Evolutionary conservation across 108 stramenopile species (phyloP).

Genomic region (Chaetoceros tenuissimus): DNA sequence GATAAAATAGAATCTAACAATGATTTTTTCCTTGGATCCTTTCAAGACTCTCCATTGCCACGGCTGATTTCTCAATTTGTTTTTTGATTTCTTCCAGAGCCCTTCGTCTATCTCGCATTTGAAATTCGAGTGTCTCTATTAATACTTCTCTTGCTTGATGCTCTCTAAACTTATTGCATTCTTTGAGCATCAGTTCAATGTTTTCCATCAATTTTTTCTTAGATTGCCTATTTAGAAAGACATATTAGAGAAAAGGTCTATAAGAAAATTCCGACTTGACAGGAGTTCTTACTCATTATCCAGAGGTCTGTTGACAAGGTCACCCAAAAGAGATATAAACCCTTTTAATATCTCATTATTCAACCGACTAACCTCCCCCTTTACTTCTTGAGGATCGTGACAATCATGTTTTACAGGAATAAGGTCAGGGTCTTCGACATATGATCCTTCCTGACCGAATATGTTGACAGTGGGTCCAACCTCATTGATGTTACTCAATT

Average conservation of each 20-base stretch:
- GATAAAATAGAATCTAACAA: no score
- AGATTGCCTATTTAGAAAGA: constrained; percentile 28
- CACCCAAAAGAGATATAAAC: constrained; percentile 56
- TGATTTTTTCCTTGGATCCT: no score
- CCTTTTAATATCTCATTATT: constrained; percentile 55
- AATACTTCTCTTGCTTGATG: constrained; percentile 78
- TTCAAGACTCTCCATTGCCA: no score
- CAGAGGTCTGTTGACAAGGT: constrained; percentile 65
- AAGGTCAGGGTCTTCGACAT: background rate
- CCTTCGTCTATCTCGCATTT: constrained; percentile 40
- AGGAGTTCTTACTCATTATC: constrained; percentile 65
- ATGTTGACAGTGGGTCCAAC: background rate
- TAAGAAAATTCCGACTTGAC: background rate
- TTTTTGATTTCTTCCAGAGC: constrained; percentile 37
- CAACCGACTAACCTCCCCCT: constrained; percentile 9
- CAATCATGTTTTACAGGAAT: background rate
- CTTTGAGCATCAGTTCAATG: constrained; percentile 77
- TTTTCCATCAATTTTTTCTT: constrained; percentile 79
- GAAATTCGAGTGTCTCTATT: constrained; percentile 62
- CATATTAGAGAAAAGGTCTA: constrained; percentile 1
- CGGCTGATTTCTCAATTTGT: no score
- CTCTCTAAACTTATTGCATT: constrained; percentile 86
- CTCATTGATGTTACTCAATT: constrained; percentile 5
- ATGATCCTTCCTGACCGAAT: constrained; percentile 11
- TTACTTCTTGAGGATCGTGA: background rate